Evolutionary conservation across 2,329 filamentous ascomycete genomes (phyloP).

Genomic region (Epichloe scottii): DNA sequence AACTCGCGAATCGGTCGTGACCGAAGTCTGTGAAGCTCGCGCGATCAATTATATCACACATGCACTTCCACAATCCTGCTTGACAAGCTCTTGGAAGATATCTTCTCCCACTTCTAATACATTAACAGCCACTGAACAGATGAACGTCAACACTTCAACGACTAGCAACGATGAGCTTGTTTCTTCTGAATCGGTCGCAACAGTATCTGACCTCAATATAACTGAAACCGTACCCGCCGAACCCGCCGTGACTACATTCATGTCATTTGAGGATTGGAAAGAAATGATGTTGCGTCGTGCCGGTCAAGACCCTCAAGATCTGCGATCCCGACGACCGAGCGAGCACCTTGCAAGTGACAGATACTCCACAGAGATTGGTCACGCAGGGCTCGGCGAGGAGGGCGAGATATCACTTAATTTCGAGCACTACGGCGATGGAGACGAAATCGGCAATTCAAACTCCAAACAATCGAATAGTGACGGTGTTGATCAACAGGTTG

Average conservation of each 20-base stretch:
- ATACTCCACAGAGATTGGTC: conserved; percentile 49
- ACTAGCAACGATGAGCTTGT: background rate
- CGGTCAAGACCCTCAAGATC: conserved; percentile 57
- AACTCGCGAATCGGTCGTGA: background rate
- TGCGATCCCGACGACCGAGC: conserved; percentile 50
- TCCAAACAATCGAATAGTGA: conserved; percentile 9
- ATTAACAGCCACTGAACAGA: background rate
- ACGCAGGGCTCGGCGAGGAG: conserved; percentile 77
- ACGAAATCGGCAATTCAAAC: conserved; percentile 4
- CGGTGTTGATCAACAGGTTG: conserved; percentile 14
- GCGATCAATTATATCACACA: conserved; percentile 78
- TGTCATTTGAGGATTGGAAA: conserved; percentile 98
- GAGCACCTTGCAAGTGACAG: conserved; percentile 33
- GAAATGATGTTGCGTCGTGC: conserved; percentile 78
- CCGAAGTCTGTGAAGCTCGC: conserved; percentile 36
- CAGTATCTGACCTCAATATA: background rate
- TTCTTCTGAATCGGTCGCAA: background rate
- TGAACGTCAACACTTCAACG: background rate
- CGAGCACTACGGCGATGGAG: conserved; percentile 22
- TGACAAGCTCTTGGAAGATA: conserved; percentile 47
- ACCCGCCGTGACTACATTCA: conserved; percentile 42
- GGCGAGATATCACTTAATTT: conserved; percentile 61
- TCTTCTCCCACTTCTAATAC: conserved; percentile 10
- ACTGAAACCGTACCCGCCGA: conserved; percentile 5
- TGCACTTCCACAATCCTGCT: conserved; percentile 61